These are phyloP conservation scores for Nemania diffusa DNA, from an alignment of 2,329 filamentous ascomycete species.

Conservation along the genomic window DNA sequence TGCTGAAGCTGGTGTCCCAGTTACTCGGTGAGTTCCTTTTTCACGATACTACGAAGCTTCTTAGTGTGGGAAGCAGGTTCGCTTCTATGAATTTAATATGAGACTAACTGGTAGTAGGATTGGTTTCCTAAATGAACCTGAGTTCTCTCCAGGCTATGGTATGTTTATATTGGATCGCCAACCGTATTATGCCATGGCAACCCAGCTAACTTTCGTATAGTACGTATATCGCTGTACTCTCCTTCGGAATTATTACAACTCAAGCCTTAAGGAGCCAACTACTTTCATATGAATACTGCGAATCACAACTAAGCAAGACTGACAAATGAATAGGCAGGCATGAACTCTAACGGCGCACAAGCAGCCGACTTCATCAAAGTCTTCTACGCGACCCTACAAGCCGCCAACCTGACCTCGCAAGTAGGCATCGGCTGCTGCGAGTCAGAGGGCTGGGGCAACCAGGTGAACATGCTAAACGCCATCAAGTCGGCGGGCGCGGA, in stretches of 20 bases:
- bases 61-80: neutral
- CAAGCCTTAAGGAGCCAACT: neutral
- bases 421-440: constrained; percentile 46
- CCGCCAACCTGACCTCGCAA: constrained; percentile 42
- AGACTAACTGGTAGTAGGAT: constrained; percentile 35
- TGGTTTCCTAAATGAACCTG: constrained; percentile 46
- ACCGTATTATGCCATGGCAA: neutral
- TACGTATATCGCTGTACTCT: constrained; percentile 8
- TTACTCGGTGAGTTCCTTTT: constrained; percentile 37
- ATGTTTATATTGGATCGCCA: neutral
- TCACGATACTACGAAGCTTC: neutral
- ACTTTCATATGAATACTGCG: neutral
- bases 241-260: neutral
- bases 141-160: constrained; percentile 44
- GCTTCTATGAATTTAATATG: neutral
- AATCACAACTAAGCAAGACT: neutral
- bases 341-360: constrained; percentile 44
- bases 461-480: constrained; percentile 51
- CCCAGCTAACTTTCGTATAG: constrained; percentile 18
- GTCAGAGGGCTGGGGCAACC: constrained; percentile 53
- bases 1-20: constrained; percentile 49
- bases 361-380: constrained; percentile 46
- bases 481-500: constrained; percentile 51
- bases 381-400: constrained; percentile 39
- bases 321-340: constrained; percentile 31